Conservation (phyloP, 768 basidiomycete genomes). For the Collybiopsis luxurians region DNA sequence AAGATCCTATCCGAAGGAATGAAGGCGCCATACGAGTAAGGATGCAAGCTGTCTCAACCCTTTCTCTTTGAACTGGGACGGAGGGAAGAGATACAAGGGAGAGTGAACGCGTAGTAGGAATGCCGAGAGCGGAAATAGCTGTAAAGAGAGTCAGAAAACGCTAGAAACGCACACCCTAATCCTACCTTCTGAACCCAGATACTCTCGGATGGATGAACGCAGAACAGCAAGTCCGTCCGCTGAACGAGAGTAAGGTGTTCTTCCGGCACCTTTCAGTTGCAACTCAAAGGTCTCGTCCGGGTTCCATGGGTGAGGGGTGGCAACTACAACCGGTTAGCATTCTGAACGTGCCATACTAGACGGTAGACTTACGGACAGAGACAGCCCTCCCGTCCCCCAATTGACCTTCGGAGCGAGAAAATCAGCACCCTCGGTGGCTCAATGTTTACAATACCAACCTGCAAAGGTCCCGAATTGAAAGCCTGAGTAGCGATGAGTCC, state of each 20-base stretch:
- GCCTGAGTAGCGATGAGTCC: conserved; percentile 89
- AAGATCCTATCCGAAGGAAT: conserved; percentile 89
- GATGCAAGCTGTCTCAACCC: conserved; percentile 66
- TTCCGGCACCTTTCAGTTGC: conserved; percentile 92
- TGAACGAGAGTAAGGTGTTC: conserved; percentile 89
- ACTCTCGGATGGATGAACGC: conserved; percentile 94
- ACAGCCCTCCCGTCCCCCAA: conserved; percentile 95
- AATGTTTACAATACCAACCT: conserved; percentile 31
- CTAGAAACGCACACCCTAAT: neutral
- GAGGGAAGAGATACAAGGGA: conserved; percentile 72
- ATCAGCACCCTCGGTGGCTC: too few species aligned
- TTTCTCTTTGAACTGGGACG: conserved; percentile 76
- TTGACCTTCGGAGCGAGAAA: conserved; percentile 35
- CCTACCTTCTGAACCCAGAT: conserved; percentile 85
- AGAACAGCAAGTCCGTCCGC: conserved; percentile 95
- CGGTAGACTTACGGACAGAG: conserved; percentile 52
- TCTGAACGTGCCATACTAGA: neutral
- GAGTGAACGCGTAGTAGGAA: conserved; percentile 88
- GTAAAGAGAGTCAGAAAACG: neutral
- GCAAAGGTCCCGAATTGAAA: conserved; percentile 91
- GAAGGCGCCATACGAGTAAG: conserved; percentile 83
- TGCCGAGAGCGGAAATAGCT: conserved; percentile 67
- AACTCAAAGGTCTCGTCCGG: conserved; percentile 68
- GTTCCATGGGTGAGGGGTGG: conserved; percentile 68
- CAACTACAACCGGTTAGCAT: conserved; percentile 42